Base-by-base conservation (phyloP, 441 rosid genomes). In the Oxalis stricta region DNA sequence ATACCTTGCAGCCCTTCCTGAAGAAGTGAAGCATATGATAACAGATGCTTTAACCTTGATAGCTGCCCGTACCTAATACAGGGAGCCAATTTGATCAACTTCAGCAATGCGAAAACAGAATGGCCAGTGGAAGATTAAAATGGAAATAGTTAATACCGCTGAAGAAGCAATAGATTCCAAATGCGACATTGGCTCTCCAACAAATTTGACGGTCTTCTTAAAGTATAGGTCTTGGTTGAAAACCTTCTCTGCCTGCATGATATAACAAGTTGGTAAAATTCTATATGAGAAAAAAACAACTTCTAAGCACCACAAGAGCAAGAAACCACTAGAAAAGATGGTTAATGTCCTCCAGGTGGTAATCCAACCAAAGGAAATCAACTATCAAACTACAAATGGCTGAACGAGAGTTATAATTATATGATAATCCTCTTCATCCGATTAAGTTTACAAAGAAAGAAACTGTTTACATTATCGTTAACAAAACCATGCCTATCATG, bases 141-240 rank as follows among this genome's bases (percentile, higher is more conserved):
- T n/a, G 43, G 14, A 46, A 36, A 38, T 18, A 44, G 46, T 35
- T 44, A 59, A 51, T 82, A 92, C 99, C 70, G 94, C 99, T 52
- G 99, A 79, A 52, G 99, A 92, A 58, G 95, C 91, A 55, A 86
- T 81, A 18, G 95, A 91, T 72, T 91, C 99, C 73, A 91, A 71
- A 66, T 86, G 96, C 55, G 75, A 58, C 99, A 86, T 91, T 18
- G 96, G 92, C 70, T 91, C 96, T 48, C 95, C 99, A 45, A 81
- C 94, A 69, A 62, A 76, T 60, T 91, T 86, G 55, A 83, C 91
- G 8, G 95, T 84, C 66, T 67, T 86, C 77, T 91, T 91, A 72
- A 81, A 86, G 70, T 75, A 91, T 40, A 79, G 29, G 59, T 86
- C 99, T 57, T 86, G 94, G 53, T 92, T 86, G 73, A 86, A 92